These are phyloP conservation scores for Plenodomus lindquistii DNA, from an alignment of 2,329 filamentous ascomycete genomes.

Conservation along the genomic window DNA sequence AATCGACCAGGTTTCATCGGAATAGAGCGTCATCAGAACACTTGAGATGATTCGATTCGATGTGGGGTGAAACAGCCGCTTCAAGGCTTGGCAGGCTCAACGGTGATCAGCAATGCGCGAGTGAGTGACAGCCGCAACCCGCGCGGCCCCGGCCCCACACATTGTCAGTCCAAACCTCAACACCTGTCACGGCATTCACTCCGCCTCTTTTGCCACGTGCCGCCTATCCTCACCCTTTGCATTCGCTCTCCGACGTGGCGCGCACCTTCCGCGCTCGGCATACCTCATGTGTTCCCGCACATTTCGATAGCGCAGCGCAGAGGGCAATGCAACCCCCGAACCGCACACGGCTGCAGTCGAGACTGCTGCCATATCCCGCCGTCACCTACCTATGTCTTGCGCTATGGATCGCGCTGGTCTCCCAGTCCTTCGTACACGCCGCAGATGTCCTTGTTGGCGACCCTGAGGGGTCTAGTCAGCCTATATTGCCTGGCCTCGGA, in stretches of 20 bases:
- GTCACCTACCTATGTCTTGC: constrained; percentile 63
- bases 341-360: constrained; percentile 71
- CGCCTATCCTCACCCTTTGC: not conserved
- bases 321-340: constrained; percentile 52
- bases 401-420: constrained; percentile 64
- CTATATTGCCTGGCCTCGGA: constrained; percentile 15
- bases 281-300: constrained; percentile 20
- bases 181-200: too few relatives aligned
- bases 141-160: not conserved
- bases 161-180: not conserved
- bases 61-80: not conserved
- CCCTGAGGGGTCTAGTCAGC: constrained; percentile 14
- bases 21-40: too few relatives aligned
- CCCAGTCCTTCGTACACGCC: constrained; percentile 62
- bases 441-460: constrained; percentile 52
- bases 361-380: constrained; percentile 68
- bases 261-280: constrained; percentile 19
- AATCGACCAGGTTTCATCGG: too few relatives aligned
- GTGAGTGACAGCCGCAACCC: not conserved
- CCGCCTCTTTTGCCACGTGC: too few relatives aligned
- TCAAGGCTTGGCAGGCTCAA: not conserved
- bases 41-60: too few relatives aligned
- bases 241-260: constrained; percentile 1
- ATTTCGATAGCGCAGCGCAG: constrained; percentile 27
- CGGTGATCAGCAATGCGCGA: not conserved